Evolutionary conservation across 306 rosid species (phyloP), one percentile per base, ranked within the genome.

Genomic region (Adenanthera pavonina): DNA sequence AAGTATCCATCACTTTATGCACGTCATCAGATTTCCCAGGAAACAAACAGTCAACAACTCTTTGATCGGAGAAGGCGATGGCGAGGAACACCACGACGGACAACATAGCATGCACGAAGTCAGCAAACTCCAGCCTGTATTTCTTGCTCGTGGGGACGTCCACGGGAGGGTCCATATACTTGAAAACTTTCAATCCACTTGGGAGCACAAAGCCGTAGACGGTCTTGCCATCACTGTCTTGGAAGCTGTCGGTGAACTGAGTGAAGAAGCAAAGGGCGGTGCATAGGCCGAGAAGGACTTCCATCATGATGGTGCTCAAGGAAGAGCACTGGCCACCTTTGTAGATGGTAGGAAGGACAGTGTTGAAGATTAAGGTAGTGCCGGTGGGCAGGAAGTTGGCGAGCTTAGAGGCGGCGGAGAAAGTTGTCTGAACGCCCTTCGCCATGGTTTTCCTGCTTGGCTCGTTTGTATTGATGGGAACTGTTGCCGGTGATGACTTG

Each of bases 51-150:
- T 54, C 52, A 16, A 38, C 38, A 44, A 74, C 78, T 6, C 78
- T 54, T 0, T 38, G 12, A 38, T 74, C 66, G 1, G 78, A 73
- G 35, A 73, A 73, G 16, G 77, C 77, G 3, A 73, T 9, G 3
- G 65, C 77, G 34, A 73, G 25, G 65, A 73, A 73, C 35, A 73
- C 77, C 64, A 52, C 64, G 30, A 35, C 15, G 6, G 77, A 74
- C 66, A 54, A 35, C 2, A 14, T 6, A 2, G 38, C 78, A n/a
- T 74, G 78, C 34, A 74, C 19, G 14, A 74, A 3, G 4, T 74
- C 78, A 10, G 17, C 68, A 5, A 54, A 74, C 19, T 14, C 52
- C 6, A 74, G 1, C 78, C 20, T 54, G 53, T 54, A 56, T 52
- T 43, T 74, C 7, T 12, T 7, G 3, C n/a, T 5, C 7, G 20